These are phyloP conservation scores for Trichoderma koningiopsis DNA, from an alignment of 2,329 filamentous ascomycete species.

Conservation along the genomic window DNA sequence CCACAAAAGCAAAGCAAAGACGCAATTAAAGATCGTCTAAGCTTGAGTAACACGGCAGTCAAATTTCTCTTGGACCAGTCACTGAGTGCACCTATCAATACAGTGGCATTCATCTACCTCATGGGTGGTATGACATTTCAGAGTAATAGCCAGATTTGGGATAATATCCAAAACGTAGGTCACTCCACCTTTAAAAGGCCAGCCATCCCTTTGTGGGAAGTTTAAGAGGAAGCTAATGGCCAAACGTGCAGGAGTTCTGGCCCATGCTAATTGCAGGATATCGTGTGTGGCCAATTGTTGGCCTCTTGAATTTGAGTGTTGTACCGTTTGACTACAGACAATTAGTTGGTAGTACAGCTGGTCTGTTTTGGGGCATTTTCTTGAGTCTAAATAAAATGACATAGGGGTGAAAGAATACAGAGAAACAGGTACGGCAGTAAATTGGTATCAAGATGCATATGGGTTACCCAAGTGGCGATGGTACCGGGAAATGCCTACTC, in stretches of 20 bases:
- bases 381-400: constrained; percentile 19
- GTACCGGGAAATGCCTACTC: not conserved
- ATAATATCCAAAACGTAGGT: constrained; percentile 6
- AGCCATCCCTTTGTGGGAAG: not conserved
- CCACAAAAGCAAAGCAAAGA: not conserved
- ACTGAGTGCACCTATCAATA: constrained; percentile 19
- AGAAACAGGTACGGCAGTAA: not conserved
- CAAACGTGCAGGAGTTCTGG: constrained; percentile 20
- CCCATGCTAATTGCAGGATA: constrained; percentile 25
- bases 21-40: constrained; percentile 1
- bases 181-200: not conserved
- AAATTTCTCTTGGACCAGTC: constrained; percentile 23
- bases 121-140: constrained; percentile 22
- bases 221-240: not conserved
- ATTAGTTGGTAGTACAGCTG: constrained; percentile 18
- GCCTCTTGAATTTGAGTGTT: constrained; percentile 19
- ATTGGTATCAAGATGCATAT: no score
- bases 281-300: constrained; percentile 21
- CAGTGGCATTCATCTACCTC: constrained; percentile 19
- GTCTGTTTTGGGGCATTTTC: constrained; percentile 19
- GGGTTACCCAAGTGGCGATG: not conserved
- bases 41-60: constrained; percentile 9
- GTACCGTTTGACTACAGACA: constrained; percentile 24
- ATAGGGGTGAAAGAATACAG: not conserved
- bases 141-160: constrained; percentile 15